Conservation (phyloP, 2,329 filamentous ascomycete genomes). For the Chaetomiaceae sp. region DNA sequence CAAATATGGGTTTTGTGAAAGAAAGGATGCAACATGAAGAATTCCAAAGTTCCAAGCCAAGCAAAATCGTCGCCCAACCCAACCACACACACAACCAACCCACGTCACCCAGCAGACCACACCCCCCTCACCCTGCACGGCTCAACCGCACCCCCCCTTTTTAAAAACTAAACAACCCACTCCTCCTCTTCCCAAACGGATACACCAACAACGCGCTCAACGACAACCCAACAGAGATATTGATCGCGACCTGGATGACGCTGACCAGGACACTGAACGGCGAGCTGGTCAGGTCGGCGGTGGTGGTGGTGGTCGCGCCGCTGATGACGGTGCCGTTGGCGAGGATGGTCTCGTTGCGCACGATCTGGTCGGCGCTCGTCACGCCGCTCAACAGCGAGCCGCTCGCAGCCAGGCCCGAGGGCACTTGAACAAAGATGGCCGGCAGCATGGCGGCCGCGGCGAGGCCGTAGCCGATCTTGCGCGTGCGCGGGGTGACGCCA, state of each 20-base stretch:
- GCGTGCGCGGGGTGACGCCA: slow-evolving; percentile 29
- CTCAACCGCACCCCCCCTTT: no score
- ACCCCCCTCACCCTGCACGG: no score
- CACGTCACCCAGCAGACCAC: no score
- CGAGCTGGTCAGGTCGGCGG: slow-evolving; percentile 36
- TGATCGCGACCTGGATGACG: slow-evolving; percentile 58
- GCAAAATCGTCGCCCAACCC: no score
- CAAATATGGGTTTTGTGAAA: no score
- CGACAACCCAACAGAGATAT: slow-evolving; percentile 57
- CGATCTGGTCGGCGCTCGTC: slow-evolving; percentile 51
- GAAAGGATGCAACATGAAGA: no score
- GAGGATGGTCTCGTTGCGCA: slow-evolving; percentile 36
- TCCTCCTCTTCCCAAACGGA: slow-evolving; percentile 53
- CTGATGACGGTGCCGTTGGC: slow-evolving; percentile 24
- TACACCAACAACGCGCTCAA: slow-evolving; percentile 53
- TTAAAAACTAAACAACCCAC: slow-evolving; percentile 52
- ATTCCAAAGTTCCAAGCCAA: no score
- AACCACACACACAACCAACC: no score
- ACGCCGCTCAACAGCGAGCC: slow-evolving; percentile 57
- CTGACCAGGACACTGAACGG: slow-evolving; percentile 52
- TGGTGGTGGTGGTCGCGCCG: slow-evolving; percentile 13
- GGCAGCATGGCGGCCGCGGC: slow-evolving; percentile 82
- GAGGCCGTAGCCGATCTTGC: slow-evolving; percentile 63
- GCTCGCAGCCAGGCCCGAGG: slow-evolving; percentile 55
- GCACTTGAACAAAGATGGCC: slow-evolving; percentile 72